These are phyloP conservation scores for Bretziella fagacearum DNA, from an alignment of 2,329 filamentous ascomycete species.

Conservation along the genomic window DNA sequence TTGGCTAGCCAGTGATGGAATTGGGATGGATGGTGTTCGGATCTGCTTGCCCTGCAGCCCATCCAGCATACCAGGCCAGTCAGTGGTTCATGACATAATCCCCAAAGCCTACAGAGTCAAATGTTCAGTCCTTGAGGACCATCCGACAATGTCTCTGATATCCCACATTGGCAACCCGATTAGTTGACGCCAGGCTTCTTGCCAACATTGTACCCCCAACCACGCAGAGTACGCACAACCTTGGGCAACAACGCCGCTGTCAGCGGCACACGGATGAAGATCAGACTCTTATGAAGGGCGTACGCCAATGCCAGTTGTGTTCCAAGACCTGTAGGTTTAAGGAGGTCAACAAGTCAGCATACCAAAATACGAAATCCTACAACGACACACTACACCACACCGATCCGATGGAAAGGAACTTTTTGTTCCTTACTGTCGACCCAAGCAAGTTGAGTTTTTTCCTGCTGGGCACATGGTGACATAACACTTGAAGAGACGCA, in stretches of 20 bases:
- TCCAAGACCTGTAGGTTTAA: slow-evolving; percentile 32
- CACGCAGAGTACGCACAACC: slow-evolving; percentile 72
- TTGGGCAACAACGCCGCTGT: slow-evolving; percentile 84
- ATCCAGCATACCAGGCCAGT: background rate
- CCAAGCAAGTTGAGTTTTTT: too few species aligned
- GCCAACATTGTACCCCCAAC: slow-evolving; percentile 91
- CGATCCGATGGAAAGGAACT: background rate
- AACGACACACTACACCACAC: background rate
- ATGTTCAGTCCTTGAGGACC: background rate
- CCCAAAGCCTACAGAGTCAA: background rate
- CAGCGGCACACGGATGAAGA: slow-evolving; percentile 85
- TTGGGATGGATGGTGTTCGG: background rate
- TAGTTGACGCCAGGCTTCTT: slow-evolving; percentile 33
- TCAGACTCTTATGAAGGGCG: slow-evolving; percentile 94
- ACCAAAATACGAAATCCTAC: background rate
- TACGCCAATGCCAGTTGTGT: slow-evolving; percentile 89
- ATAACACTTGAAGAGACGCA: too few species aligned
- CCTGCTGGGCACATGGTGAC: too few species aligned
- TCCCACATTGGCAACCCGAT: too few species aligned
- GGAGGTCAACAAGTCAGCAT: background rate
- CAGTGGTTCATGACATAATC: background rate
- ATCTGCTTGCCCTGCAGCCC: background rate
- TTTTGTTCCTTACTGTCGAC: background rate
- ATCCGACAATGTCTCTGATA: too few species aligned
- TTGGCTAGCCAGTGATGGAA: background rate